A percentile compares a stretch with the other conserved stretches of the same genome.
These are phyloP conservation scores for Calocybe indica DNA, from an alignment of 768 basidiomycete genomes.

Conservation along the genomic window DNA sequence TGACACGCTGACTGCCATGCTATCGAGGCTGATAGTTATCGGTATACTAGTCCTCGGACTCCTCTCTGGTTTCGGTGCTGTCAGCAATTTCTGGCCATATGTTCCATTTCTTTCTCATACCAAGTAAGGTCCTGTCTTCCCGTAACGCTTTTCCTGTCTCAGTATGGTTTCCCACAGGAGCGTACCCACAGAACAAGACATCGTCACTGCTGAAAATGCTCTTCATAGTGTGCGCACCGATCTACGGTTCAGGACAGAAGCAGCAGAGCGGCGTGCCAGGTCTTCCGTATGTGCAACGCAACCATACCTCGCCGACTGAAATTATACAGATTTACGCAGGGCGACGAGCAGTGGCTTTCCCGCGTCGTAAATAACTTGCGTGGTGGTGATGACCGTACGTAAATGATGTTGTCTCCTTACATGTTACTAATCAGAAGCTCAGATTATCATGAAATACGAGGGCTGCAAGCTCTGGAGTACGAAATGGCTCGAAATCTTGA, in stretches of 20 bases:
- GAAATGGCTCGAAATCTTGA: slow-evolving; percentile 60
- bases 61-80: slow-evolving; percentile 75
- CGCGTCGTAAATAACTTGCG: slow-evolving; percentile 46
- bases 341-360: slow-evolving; percentile 39
- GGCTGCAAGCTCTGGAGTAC: slow-evolving; percentile 60
- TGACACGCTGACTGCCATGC: slow-evolving; percentile 39
- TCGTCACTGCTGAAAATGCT: slow-evolving; percentile 51
- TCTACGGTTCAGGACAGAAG: slow-evolving; percentile 32
- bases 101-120: slow-evolving; percentile 36
- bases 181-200: slow-evolving; percentile 43
- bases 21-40: slow-evolving; percentile 65
- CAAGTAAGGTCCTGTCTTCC: neutral
- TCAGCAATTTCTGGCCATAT: slow-evolving; percentile 60
- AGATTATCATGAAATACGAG: slow-evolving; percentile 53
- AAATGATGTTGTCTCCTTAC: neutral
- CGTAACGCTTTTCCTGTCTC: neutral
- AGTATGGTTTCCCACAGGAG: slow-evolving; percentile 15
- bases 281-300: slow-evolving; percentile 8
- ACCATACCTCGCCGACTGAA: neutral
- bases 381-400: slow-evolving; percentile 35
- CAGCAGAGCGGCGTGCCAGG: slow-evolving; percentile 23
- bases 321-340: slow-evolving; percentile 6
- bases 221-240: slow-evolving; percentile 58
- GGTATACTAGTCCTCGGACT: slow-evolving; percentile 77
- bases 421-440: neutral